Percentiles rank a stretch among this genome's conserved stretches.
Conservation (phyloP, 2,329 filamentous ascomycete species). For the Pestalotiopsis sp. region DNA sequence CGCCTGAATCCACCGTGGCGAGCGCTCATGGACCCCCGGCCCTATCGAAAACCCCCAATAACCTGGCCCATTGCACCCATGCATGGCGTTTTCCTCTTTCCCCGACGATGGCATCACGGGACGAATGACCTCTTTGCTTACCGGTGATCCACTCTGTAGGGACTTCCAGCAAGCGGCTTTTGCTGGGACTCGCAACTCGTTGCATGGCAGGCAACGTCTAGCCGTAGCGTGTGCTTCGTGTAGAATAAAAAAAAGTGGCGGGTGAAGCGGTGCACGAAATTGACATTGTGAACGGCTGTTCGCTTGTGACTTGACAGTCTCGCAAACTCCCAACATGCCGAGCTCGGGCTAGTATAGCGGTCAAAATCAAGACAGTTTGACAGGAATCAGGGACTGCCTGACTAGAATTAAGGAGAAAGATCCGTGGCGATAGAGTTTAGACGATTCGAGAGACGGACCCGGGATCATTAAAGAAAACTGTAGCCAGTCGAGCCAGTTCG, state of each 20-base stretch:
- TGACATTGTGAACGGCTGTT: background rate
- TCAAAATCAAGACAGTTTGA: background rate
- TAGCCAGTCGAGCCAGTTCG: background rate
- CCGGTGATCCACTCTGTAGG: background rate
- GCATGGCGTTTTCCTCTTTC: conserved; percentile 11
- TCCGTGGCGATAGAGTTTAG: background rate
- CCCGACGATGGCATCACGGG: conserved; percentile 6
- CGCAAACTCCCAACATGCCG: background rate
- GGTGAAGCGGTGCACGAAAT: background rate
- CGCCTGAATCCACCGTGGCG: conserved; percentile 19
- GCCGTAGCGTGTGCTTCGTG: background rate
- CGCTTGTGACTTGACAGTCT: background rate
- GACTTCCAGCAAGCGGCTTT: background rate
- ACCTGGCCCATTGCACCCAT: conserved; percentile 10
- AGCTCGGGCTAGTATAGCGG: background rate
- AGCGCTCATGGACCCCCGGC: conserved; percentile 5
- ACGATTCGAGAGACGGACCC: background rate
- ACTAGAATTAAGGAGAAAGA: background rate
- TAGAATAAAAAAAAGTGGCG: background rate
- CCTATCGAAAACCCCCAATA: background rate
- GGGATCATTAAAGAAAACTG: background rate
- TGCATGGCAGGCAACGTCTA: background rate
- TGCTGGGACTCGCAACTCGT: background rate
- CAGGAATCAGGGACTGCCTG: background rate
- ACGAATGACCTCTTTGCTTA: background rate